Evolutionary conservation across 495 filamentous ascomycete genomes (phyloP), one percentile per base, ranked within the genome.

Genomic region (Annulohypoxylon maeteangense): DNA sequence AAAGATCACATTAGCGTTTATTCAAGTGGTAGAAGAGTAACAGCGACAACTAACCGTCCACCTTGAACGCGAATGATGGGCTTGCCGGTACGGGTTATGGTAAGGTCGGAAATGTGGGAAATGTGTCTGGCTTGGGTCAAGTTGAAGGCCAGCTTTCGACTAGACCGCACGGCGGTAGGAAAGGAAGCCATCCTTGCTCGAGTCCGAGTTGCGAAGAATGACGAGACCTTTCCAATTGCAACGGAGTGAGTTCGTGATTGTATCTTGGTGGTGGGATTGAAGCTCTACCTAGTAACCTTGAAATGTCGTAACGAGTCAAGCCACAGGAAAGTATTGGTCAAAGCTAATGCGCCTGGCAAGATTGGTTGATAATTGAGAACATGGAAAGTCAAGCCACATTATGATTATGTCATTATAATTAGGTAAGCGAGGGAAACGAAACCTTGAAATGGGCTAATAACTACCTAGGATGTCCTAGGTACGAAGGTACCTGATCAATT

Each of bases 81-180:
- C 84, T 92, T 94, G 78, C 93, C 93, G 48, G 93, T 97, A 72
- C 93, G 85, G 62, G 93, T 91, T 76, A 97, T 94, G 67, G 90
- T 81, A 70, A 97, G 85, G 85, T 97, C 93, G 76, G 91, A 90
- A 67, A 95, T 80, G 74, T 76, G 71, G 76, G 91, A 90, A 66
- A 95, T 79, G 74, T 75, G 68, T 69, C 72, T 67, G 70, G 71
- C 70, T 58, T 71, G 76, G 61, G 22, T 53, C 3, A 77, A 50
- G 40, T 63, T 62, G 54, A 74, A 75, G 45, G 70, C 76, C 54
- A 78, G 62, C 60, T 72, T 77, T 72, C 70, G 72, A 55, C 78
- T 81, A 63, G 80, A 78, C 81, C 83, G 83, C 80, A 81, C 79
- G 42, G 80, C 78, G 76, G 80, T 76, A 74, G 81, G 79, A 78